These are phyloP conservation scores for Cercophora newfieldiana DNA, from an alignment of 495 filamentous ascomycete genomes.

Conservation along the genomic window DNA sequence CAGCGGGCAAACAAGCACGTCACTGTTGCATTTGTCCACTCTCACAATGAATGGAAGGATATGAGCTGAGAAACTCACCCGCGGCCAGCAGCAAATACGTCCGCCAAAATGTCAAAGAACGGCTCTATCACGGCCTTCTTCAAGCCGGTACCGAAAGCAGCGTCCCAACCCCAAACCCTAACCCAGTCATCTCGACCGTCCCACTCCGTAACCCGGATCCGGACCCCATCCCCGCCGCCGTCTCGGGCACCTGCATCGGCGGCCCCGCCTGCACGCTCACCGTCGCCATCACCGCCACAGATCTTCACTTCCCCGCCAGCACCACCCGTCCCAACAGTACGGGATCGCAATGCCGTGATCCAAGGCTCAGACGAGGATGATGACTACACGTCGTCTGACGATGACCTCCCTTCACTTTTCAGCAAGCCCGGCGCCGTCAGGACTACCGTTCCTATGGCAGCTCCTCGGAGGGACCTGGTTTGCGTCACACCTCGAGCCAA, in stretches of 20 bases:
- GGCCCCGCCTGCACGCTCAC: neutral
- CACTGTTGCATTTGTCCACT: neutral
- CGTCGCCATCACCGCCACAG: neutral
- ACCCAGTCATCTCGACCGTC: neutral
- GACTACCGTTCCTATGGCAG: slow-evolving; percentile 3
- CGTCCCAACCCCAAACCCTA: neutral
- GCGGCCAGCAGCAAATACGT: neutral
- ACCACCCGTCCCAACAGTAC: neutral
- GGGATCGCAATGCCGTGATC: slow-evolving; percentile 1
- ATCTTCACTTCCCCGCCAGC: slow-evolving; percentile 1
- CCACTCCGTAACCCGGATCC: neutral
- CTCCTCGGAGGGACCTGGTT: neutral
- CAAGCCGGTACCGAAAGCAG: slow-evolving; percentile 19
- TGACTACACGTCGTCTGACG: slow-evolving; percentile 20
- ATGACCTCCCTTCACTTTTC: slow-evolving; percentile 21
- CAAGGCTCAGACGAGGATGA: slow-evolving; percentile 23
- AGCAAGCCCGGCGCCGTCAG: neutral
- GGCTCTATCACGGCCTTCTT: slow-evolving; percentile 29
- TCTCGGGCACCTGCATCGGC: neutral
- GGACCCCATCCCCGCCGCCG: neutral
- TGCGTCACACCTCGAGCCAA: slow-evolving; percentile 42
- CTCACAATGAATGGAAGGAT: neutral
- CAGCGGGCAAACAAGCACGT: neutral
- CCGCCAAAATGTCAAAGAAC: slow-evolving; percentile 23
- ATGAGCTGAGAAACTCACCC: neutral